Base-by-base conservation (phyloP, 768 basidiomycete species). In the Boletus rubropictus region DNA sequence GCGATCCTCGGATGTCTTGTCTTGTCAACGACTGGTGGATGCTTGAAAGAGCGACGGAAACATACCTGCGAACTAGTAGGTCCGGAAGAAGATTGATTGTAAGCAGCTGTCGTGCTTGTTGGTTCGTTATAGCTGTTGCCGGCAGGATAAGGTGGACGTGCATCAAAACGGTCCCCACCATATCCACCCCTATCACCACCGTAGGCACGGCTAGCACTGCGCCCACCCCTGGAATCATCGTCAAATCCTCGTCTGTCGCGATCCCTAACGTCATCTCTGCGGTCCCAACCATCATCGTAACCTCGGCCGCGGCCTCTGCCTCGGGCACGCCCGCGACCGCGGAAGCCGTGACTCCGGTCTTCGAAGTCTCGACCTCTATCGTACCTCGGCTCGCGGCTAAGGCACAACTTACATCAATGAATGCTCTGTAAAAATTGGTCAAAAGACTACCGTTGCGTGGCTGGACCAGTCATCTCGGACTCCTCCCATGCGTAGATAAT, bases 401-500 rank as follows among this genome's bases (percentile, higher is more conserved):
- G 3, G 2, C 12, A 17, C 6, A 50, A 8, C 4, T 18, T 18
- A 49, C 27, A 27, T 61, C 38, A 60, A 36, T 14, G 36, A 29
- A 15, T 22, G n/a, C 2, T 33, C 31, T 20, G 1, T 25, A 44
- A 40, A 43, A 41, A 49, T 17, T 18, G 25, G 32, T 18, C 17
- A 22, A 38, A 54, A 34, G 3, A 18, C 17, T 65, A 73, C 71
- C 71, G 67, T 55, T 70, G 72, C 7, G 64, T 73, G 33, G 70
- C 69, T 35, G 77, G 75, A 18, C 77, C 67, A 33, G 75, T 70
- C 1, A 71, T 66, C 48, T 84, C 82, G 6, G 71, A 74, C 11
- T 77, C 72, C 48, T 97, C 92, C 86, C 89, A 95, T 27, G 86
- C 86, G 54, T 87, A 89, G 0, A 79, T 72, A 37, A 97, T 83